Percentiles rank a stretch among this genome's conserved stretches.
These are phyloP conservation scores for Triglochin maritima DNA, from an alignment of 106 monocot species.

Conservation along the genomic window DNA sequence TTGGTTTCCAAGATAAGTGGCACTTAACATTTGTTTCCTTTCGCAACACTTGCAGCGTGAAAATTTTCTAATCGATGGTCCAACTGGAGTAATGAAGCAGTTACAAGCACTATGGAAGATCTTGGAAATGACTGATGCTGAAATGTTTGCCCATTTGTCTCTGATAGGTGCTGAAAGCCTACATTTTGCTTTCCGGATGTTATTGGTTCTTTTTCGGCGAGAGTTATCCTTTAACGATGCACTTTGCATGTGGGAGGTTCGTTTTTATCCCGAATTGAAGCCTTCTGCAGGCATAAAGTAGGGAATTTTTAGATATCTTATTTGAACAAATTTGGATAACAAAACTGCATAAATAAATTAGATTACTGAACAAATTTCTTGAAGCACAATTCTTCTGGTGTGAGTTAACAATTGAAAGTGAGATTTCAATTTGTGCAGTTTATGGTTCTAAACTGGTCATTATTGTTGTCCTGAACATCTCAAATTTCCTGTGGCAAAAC, in stretches of 20 bases:
- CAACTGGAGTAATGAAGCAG: constrained; percentile 92
- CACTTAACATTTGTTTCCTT: not conserved
- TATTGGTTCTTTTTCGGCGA: constrained; percentile 80
- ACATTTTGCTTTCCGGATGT: constrained; percentile 93
- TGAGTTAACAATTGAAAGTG: too few relatives aligned
- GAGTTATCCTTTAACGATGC: constrained; percentile 79
- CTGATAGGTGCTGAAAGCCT: constrained; percentile 90
- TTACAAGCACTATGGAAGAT: constrained; percentile 90
- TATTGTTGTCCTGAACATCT: too few relatives aligned
- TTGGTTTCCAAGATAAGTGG: not conserved
- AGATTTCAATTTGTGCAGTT: too few relatives aligned
- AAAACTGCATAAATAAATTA: too few relatives aligned
- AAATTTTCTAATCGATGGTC: constrained; percentile 98
- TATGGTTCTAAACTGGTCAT: too few relatives aligned
- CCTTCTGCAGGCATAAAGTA: too few relatives aligned
- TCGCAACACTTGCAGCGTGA: constrained; percentile 48
- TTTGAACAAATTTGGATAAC: too few relatives aligned
- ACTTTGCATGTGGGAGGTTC: constrained; percentile 97
- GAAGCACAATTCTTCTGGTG: too few relatives aligned
- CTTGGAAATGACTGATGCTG: constrained; percentile 70
- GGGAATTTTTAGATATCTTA: too few relatives aligned
- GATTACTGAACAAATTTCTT: too few relatives aligned
- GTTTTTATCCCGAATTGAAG: constrained; percentile 1
- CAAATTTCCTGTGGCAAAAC: too few relatives aligned
- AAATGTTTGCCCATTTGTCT: constrained; percentile 85